phyloP scores from a whole-genome alignment of 306 rosid genomes.

The Leucaena leucocephala region DNA sequence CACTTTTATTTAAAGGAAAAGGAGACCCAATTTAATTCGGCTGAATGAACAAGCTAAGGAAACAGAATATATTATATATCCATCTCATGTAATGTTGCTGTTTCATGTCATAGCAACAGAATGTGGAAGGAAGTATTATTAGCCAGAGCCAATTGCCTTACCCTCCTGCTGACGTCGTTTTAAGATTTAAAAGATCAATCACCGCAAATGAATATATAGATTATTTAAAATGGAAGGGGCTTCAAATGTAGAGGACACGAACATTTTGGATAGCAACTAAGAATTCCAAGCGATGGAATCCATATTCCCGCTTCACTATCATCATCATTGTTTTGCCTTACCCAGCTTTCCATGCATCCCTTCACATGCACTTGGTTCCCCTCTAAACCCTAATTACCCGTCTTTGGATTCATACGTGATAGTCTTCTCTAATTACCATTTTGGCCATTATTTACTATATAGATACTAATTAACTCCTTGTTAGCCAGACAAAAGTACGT shows the following conservation, averaged over 20 bases:
- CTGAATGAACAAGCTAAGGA: neutral
- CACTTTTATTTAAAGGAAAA: neutral
- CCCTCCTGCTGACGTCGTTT: too few species aligned
- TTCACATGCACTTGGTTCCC: conserved; percentile 62
- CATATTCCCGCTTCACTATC: neutral
- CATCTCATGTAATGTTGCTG: neutral
- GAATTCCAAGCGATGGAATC: neutral
- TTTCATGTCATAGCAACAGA: too few species aligned
- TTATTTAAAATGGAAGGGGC: neutral
- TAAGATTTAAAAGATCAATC: too few species aligned
- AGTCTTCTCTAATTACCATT: too few species aligned
- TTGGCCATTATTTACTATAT: too few species aligned
- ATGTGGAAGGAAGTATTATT: too few species aligned
- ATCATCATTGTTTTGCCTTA: neutral
- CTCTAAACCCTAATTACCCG: conserved; percentile 26
- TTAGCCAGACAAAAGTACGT: too few species aligned
- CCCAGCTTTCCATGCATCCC: too few species aligned
- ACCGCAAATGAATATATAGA: too few species aligned
- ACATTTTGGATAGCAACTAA: neutral
- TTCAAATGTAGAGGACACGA: neutral
- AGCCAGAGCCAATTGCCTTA: too few species aligned
- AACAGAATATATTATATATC: neutral
- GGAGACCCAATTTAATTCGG: neutral
- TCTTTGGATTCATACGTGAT: too few species aligned
- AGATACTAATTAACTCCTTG: too few species aligned